phyloP scores from a whole-genome alignment of 441 rosid genomes.

The Aleurites moluccanus region DNA sequence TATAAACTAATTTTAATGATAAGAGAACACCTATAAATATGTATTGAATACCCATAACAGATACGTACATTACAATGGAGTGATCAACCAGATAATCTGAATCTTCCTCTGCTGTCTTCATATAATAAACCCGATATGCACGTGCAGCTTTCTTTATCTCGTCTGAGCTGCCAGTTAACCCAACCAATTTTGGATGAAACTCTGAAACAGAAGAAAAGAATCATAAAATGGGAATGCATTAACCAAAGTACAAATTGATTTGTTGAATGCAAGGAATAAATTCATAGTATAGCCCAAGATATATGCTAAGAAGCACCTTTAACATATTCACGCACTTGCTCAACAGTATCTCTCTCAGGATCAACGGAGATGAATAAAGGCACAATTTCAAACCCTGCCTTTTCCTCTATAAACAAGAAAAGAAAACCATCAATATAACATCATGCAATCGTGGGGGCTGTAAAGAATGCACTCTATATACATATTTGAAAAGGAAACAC shows the following conservation, averaged over 20 bases:
- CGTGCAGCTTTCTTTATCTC: slow-evolving; percentile 85
- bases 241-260: background rate
- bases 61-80: slow-evolving; percentile 86
- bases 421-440: background rate
- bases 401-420: slow-evolving; percentile 50
- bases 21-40: background rate
- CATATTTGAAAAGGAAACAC: background rate
- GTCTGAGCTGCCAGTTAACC: slow-evolving; percentile 78
- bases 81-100: slow-evolving; percentile 98
- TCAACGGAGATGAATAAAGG: slow-evolving; percentile 91
- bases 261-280: background rate
- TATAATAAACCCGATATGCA: slow-evolving; percentile 86
- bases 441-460: background rate
- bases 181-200: slow-evolving; percentile 83
- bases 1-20: background rate
- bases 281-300: background rate
- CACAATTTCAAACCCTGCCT: slow-evolving; percentile 64
- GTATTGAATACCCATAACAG: background rate
- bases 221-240: background rate
- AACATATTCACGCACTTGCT: slow-evolving; percentile 87
- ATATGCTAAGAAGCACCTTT: slow-evolving; percentile 50
- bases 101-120: slow-evolving; percentile 95
- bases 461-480: background rate
- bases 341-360: slow-evolving; percentile 91
- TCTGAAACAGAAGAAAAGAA: slow-evolving; percentile 42